Evolutionary conservation across 108 stramenopile genomes (phyloP).

Genomic region (Hondaea fermentalgiana): DNA sequence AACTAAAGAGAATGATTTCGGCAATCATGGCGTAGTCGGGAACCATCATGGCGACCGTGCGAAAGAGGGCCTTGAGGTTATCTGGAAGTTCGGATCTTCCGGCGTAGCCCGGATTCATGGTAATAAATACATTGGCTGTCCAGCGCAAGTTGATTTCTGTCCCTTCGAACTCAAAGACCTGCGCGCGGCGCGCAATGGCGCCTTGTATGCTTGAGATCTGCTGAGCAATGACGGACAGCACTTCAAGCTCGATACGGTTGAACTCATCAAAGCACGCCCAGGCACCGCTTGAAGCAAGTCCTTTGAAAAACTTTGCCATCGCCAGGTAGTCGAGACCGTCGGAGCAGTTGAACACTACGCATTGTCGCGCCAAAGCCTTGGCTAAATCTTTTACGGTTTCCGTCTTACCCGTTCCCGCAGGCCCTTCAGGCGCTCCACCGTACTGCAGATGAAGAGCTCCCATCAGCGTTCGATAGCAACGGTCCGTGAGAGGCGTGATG

Average conservation of each 20-base stretch:
- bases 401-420: constrained; percentile 65
- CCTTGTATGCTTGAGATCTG: constrained; percentile 58
- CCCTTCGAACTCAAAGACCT: constrained; percentile 46
- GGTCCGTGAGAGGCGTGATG: constrained; percentile 61
- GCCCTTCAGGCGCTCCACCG: constrained; percentile 63
- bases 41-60: constrained; percentile 66
- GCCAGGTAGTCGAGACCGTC: constrained; percentile 53
- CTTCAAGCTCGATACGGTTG: constrained; percentile 63
- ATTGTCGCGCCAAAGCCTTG: constrained; percentile 55
- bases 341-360: constrained; percentile 61
- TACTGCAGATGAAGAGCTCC: constrained; percentile 58
- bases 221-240: constrained; percentile 58
- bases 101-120: constrained; percentile 68
- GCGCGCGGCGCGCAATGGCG: constrained; percentile 43
- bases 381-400: constrained; percentile 62
- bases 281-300: constrained; percentile 57
- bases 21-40: constrained; percentile 61
- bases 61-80: constrained; percentile 60
- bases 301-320: constrained; percentile 61
- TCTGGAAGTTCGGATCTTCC: constrained; percentile 57
- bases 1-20: constrained; percentile 62
- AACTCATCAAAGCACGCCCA: constrained; percentile 64
- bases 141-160: constrained; percentile 52
- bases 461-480: constrained; percentile 66
- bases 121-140: constrained; percentile 58